A percentile compares a stretch with the other conserved stretches of the same genome.
Conservation (phyloP, 129 eudicot species). For the Flaveria bidentis region DNA sequence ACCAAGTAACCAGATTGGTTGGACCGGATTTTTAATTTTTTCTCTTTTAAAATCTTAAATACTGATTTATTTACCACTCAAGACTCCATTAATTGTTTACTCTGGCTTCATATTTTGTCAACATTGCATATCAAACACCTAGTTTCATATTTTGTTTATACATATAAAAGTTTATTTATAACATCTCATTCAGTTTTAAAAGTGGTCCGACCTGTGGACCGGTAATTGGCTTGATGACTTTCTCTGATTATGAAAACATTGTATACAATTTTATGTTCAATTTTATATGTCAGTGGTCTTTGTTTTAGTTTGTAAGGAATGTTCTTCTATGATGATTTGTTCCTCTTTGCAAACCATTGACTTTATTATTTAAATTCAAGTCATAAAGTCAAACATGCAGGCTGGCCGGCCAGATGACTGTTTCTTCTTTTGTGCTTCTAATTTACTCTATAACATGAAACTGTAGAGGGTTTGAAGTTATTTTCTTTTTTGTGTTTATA, state of each 20-base stretch:
- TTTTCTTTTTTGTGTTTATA: constrained; percentile 29
- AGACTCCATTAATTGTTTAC: no score
- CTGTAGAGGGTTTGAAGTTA: neutral
- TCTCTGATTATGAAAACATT: neutral
- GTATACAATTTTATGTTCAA: neutral
- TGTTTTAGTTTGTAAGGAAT: constrained; percentile 9
- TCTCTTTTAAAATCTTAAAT: no score
- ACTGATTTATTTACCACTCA: no score
- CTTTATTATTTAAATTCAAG: constrained; percentile 8
- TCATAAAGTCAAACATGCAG: constrained; percentile 25
- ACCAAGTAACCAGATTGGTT: no score
- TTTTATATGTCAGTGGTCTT: neutral
- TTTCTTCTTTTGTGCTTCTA: neutral
- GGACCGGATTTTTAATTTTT: no score
- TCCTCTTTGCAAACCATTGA: constrained; percentile 21
- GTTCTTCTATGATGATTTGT: constrained; percentile 13
- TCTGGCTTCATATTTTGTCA: no score
- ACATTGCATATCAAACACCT: no score
- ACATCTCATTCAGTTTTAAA: no score
- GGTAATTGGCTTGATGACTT: no score
- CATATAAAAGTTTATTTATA: no score
- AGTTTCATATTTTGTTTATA: no score
- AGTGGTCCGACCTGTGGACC: neutral
- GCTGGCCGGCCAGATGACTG: constrained; percentile 23
- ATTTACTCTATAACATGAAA: neutral